Conservation (phyloP, 768 basidiomycete species). For the Chalciporus sphaerocephalus region DNA sequence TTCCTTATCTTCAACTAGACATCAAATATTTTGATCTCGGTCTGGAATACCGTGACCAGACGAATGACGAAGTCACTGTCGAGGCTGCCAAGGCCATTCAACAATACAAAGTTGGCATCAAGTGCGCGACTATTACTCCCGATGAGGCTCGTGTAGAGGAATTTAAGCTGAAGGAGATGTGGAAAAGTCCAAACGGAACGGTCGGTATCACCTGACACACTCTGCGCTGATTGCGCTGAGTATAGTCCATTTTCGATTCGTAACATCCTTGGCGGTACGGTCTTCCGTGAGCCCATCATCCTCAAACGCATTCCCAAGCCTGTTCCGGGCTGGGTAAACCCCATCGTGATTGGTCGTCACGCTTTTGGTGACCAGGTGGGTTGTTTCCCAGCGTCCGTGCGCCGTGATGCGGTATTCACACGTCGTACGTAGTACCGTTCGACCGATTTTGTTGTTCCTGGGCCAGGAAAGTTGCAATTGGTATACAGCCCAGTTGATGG, state of each 20-base stretch:
- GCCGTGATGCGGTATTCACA: slow-evolving; percentile 7
- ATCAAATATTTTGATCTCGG: slow-evolving; percentile 99
- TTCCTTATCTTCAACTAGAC: slow-evolving; percentile 91
- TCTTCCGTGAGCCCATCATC: slow-evolving; percentile 98
- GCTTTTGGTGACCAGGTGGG: slow-evolving; percentile 92
- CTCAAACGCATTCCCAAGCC: slow-evolving; percentile 86
- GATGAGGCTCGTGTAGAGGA: slow-evolving; percentile 95
- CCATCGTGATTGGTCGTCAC: slow-evolving; percentile 94
- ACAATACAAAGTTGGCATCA: slow-evolving; percentile 94
- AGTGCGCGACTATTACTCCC: slow-evolving; percentile 98
- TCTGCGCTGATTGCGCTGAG: neutral
- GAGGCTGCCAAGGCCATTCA: slow-evolving; percentile 94
- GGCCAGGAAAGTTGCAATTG: slow-evolving; percentile 90
- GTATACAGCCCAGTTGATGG: slow-evolving; percentile 84
- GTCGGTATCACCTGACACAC: slow-evolving; percentile 39
- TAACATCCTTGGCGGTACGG: slow-evolving; percentile 96
- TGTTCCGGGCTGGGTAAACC: slow-evolving; percentile 94
- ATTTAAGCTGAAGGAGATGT: slow-evolving; percentile 99
- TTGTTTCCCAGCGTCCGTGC: slow-evolving; percentile 5
- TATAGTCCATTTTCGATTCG: slow-evolving; percentile 60
- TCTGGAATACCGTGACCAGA: slow-evolving; percentile 91
- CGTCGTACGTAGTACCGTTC: slow-evolving; percentile 71
- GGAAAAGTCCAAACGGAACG: slow-evolving; percentile 95
- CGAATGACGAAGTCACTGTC: slow-evolving; percentile 88
- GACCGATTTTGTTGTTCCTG: slow-evolving; percentile 89